Base-by-base conservation (phyloP, 139 green algal genomes). In the Asterochloris sp. region DNA sequence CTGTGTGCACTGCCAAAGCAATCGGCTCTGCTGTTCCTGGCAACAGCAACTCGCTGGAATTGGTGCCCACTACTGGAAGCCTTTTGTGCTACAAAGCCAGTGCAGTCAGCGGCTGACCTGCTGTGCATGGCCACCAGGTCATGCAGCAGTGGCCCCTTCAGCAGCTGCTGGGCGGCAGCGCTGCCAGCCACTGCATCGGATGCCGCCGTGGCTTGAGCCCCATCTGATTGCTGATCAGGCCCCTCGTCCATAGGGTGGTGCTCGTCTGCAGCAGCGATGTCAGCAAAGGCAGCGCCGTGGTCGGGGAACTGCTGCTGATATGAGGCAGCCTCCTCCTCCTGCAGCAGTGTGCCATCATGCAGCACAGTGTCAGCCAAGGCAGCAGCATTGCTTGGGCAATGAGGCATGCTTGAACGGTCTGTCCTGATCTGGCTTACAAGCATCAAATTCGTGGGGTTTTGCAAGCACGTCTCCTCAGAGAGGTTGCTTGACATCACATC, bases 221-320 rank as follows among this genome's bases (percentile, higher is more conserved):
- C 71, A 47, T 61, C 54, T 69, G 76, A 61, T 24, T 10, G 16
- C 26, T 64, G 23, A 69, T 80, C 76, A 19, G 60, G 60, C 60
- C 67, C 74, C 19, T 54, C 71, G 23, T 28, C 19, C 81, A 80
- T 77, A 62, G 27, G 27, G 11, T 81, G 80, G 13, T 74, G 86
- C 69, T 88, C 85, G 12, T 90, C 89, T 14, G 85, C 26, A 14
- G 76, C 77, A 6, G 84, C 88, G 73, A 98, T 66, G 82, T 98
- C 93, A 26, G 84, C 84, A 90, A 96, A 98, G 12, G 87, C 81
- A 0, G 82, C 81, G 61, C 73, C 90, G 63, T 93, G 88, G 81
- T 97, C 89, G 6, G 92, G 95, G 81, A 92, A 96, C 24, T 78
- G 47, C 6, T 47, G 60, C 73, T 91, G 83, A 87, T 93, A 97